These are phyloP conservation scores for Pleurotus platypus DNA, from an alignment of 768 basidiomycete species.

Conservation along the genomic window DNA sequence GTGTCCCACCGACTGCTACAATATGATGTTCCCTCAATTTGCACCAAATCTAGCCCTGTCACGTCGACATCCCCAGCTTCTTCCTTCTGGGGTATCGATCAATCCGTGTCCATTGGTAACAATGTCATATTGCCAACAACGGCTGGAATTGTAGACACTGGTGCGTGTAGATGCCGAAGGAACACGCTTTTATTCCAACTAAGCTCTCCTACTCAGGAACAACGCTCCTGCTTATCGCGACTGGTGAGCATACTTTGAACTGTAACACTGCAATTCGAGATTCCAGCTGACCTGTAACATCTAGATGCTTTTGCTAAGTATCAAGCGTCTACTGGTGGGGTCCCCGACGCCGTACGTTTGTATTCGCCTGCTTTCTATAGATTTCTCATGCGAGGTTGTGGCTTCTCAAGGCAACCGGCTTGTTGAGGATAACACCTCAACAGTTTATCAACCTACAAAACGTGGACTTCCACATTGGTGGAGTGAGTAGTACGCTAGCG, in stretches of 20 bases:
- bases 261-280: background rate
- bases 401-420: slow-evolving; percentile 41
- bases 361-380: background rate
- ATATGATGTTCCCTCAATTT: background rate
- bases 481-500: slow-evolving; percentile 20
- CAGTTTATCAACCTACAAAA: slow-evolving; percentile 48
- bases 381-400: too few species aligned
- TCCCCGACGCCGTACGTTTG: slow-evolving; percentile 38
- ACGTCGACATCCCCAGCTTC: slow-evolving; percentile 23
- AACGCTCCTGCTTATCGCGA: slow-evolving; percentile 52
- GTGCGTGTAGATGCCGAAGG: background rate
- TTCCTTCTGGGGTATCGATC: slow-evolving; percentile 41
- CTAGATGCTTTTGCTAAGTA: slow-evolving; percentile 54
- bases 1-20: slow-evolving; percentile 10
- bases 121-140: slow-evolving; percentile 24
- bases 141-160: slow-evolving; percentile 40
- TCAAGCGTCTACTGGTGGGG: slow-evolving; percentile 49
- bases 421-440: slow-evolving; percentile 46
- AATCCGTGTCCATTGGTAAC: slow-evolving; percentile 32
- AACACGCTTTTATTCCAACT: background rate
- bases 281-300: background rate
- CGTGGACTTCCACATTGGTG: slow-evolving; percentile 50
- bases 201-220: slow-evolving; percentile 26
- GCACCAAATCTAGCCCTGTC: slow-evolving; percentile 14
- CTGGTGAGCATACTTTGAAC: slow-evolving; percentile 13